These are phyloP conservation scores for Cercospora zeae-maydis DNA, from an alignment of 2,329 filamentous ascomycete species.

Conservation along the genomic window DNA sequence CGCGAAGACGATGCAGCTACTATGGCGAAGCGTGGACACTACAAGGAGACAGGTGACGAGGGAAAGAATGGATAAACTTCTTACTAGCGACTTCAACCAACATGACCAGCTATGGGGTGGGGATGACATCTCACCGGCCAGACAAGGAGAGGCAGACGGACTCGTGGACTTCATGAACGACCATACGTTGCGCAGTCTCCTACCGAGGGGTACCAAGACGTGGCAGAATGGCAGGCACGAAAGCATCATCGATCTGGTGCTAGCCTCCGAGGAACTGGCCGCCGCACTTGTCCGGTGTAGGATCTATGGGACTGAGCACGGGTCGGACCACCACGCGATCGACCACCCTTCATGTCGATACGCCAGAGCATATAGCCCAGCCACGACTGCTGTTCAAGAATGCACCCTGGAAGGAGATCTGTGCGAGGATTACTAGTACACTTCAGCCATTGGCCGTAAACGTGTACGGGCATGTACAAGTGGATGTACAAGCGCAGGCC, in stretches of 20 bases:
- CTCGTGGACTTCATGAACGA: background rate
- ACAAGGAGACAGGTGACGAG: background rate
- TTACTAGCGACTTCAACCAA: background rate
- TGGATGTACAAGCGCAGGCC: background rate
- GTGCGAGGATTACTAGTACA: background rate
- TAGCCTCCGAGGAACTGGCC: background rate
- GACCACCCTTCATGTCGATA: background rate
- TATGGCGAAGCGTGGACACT: background rate
- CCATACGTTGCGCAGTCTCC: background rate
- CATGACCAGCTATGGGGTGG: background rate
- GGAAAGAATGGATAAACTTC: background rate
- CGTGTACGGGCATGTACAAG: background rate
- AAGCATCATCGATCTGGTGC: background rate
- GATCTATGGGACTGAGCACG: background rate
- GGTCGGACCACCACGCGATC: background rate
- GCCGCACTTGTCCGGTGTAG: background rate
- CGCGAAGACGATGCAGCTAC: background rate
- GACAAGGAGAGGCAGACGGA: background rate
- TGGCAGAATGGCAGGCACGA: background rate
- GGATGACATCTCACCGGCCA: background rate
- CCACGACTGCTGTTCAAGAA: background rate
- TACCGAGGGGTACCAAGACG: background rate
- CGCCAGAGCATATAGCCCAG: background rate
- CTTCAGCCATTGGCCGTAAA: background rate
- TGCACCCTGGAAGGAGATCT: background rate